phyloP scores from a whole-genome alignment of 306 rosid genomes.

The Cicer judaicum region DNA sequence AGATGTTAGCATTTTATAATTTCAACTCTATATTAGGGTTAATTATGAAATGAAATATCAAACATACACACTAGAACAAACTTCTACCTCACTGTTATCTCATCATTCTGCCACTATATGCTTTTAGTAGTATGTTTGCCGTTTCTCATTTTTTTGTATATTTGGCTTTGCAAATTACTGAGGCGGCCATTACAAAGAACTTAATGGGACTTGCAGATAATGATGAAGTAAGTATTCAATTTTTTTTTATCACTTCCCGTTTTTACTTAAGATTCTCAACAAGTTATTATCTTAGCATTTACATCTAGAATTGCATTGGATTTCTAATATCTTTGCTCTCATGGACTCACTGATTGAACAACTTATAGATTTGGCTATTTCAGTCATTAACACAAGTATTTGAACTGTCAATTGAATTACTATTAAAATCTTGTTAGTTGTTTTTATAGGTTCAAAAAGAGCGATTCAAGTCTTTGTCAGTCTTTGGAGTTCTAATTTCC shows the following conservation, averaged over 20 bases:
- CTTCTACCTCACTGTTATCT: slow-evolving; percentile 7
- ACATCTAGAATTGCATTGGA: slow-evolving; percentile 2
- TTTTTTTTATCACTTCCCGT: slow-evolving; percentile 18
- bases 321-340: slow-evolving; percentile 37
- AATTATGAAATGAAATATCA: slow-evolving; percentile 7
- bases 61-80: slow-evolving; percentile 29
- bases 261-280: slow-evolving; percentile 11
- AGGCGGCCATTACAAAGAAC: slow-evolving; percentile 43
- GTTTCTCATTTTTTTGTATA: slow-evolving; percentile 45
- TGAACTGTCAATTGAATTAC: slow-evolving; percentile 38
- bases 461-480: slow-evolving; percentile 65
- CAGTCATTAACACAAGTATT: neutral
- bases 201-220: slow-evolving; percentile 43
- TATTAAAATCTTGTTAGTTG: slow-evolving; percentile 32
- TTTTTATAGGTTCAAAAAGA: slow-evolving; percentile 64
- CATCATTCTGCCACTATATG: slow-evolving; percentile 27
- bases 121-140: slow-evolving; percentile 32
- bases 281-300: slow-evolving; percentile 1
- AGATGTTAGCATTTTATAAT: neutral
- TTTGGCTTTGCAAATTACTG: slow-evolving; percentile 42
- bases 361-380: slow-evolving; percentile 27
- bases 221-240: slow-evolving; percentile 55
- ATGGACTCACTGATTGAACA: slow-evolving; percentile 17
- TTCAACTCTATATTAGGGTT: slow-evolving; percentile 31
- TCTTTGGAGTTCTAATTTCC: slow-evolving; percentile 80